A percentile compares a stretch with the other conserved stretches of the same genome.
Conservation (phyloP, 164 flowering plant genomes). For the Umbellularia californica region DNA sequence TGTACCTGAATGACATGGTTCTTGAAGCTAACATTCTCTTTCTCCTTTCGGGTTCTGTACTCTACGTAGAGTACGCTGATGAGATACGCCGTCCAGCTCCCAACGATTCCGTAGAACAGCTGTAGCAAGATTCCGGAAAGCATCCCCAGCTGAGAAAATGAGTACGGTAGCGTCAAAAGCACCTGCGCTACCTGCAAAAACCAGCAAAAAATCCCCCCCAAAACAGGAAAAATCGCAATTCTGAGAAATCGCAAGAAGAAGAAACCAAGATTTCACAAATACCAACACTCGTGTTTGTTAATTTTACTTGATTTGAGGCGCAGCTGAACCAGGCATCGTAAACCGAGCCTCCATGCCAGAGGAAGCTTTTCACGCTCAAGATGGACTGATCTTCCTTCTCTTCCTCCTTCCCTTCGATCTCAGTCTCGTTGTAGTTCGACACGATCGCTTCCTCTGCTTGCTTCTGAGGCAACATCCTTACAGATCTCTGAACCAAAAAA, state of each 20-base stretch:
- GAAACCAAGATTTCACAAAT: neutral
- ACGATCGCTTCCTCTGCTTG: conserved; percentile 88
- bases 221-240: neutral
- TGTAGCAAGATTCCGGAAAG: conserved; percentile 67
- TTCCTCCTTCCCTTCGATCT: conserved; percentile 31
- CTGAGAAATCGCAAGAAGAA: neutral
- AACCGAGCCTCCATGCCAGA: conserved; percentile 91
- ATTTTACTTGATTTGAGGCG: conserved; percentile 75
- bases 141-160: conserved; percentile 82
- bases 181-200: conserved; percentile 55
- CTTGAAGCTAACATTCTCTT: conserved; percentile 68
- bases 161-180: conserved; percentile 72
- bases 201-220: neutral
- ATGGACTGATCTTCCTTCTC: conserved; percentile 28
- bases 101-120: conserved; percentile 67
- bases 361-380: conserved; percentile 47
- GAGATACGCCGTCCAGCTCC: conserved; percentile 96
- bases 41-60: conserved; percentile 72
- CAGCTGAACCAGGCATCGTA: conserved; percentile 95
- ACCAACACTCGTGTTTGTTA: no score
- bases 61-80: conserved; percentile 81
- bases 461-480: conserved; percentile 55
- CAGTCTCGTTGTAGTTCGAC: conserved; percentile 47
- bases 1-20: conserved; percentile 89
- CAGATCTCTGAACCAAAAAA: neutral